Evolutionary conservation across 1,284 basidiomycete species (phyloP), one percentile per base, ranked within the genome.

Genomic region (Cryptococcus sp.): DNA sequence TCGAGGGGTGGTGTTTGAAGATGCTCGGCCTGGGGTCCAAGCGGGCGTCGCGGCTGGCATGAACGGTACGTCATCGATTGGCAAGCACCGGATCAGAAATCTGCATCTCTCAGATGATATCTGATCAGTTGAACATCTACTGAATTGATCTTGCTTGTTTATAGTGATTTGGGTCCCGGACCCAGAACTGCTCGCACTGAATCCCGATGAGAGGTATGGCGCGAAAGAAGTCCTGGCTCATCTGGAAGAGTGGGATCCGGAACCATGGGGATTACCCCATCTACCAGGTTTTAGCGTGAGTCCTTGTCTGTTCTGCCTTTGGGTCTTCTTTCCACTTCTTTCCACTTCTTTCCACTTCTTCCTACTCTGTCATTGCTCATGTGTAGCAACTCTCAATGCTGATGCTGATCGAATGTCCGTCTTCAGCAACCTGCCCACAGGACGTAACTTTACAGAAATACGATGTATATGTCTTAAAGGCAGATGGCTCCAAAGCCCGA

Each of bases 141-240:
- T 31, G 27, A 31, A 5, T 31, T 31, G 27, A 31, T 31, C 27
- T 31, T 4, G 27, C 27, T 31, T 10, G n/a, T 31, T 31, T 46
- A 13, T 45, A 76, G 79, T 80, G 25, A 59, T 79, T 42, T 80
- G 79, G 79, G 69, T 80, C 5, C 79, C 79, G 0, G 78, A 80
- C 51, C 47, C 66, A 8, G 67, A 75, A 50, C 65, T 80, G 1
- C 66, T 69, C 8, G 72, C 72, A 2, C 68, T 79, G 31, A 65
- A 72, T 41, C 77, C 78, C 1, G 66, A 53, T 1, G 68, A 71
- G 22, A 67, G 60, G 5, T 73, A 74, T 53, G 78, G 79, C 22
- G 67, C 78, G 0, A 69, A 70, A 38, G 66, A 73, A 56, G 64
- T 78, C 16, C 56, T 78, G 1, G 47, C 49, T 13, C 68, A 69